Conservation (phyloP, 2,329 filamentous ascomycete genomes). For the Fusarium acutatum region DNA sequence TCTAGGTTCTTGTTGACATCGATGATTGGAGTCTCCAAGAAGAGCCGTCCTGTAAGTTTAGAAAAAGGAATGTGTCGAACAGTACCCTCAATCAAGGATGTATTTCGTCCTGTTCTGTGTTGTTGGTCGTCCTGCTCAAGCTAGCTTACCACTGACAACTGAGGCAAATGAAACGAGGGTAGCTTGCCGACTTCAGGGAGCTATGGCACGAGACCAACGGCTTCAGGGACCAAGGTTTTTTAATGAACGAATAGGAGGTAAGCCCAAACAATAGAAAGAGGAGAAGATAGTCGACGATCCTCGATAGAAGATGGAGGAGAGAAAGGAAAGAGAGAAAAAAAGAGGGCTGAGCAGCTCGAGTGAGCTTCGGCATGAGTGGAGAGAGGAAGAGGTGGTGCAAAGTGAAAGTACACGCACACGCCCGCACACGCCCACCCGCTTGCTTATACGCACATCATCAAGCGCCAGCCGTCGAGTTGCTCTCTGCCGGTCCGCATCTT, state of each 20-base stretch:
- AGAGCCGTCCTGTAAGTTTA: conserved; percentile 7
- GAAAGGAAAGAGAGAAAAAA: conserved; percentile 24
- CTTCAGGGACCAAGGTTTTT: conserved; percentile 15
- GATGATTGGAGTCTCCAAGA: conserved; percentile 1
- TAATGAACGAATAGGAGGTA: conserved; percentile 30
- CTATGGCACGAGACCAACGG: conserved; percentile 29
- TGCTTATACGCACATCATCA: conserved; percentile 42
- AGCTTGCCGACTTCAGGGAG: conserved; percentile 25
- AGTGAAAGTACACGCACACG: conserved; percentile 36
- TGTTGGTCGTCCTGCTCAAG: not conserved
- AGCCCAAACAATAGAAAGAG: conserved; percentile 7
- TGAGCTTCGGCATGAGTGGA: conserved; percentile 33
- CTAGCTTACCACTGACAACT: conserved; percentile 17
- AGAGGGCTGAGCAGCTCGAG: conserved; percentile 34
- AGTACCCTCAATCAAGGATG: conserved; percentile 7
- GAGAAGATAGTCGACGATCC: conserved; percentile 18
- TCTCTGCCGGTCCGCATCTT: conserved; percentile 29
- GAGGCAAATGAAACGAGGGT: conserved; percentile 18
- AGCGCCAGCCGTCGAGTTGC: conserved; percentile 39
- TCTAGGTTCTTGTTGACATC: conserved; percentile 10
- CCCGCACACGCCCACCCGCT: conserved; percentile 37
- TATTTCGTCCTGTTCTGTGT: conserved; percentile 1
- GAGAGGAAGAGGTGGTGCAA: conserved; percentile 29
- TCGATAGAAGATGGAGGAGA: conserved; percentile 30
- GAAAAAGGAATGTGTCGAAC: conserved; percentile 28